Percentiles rank a stretch among this genome's conserved stretches.
phyloP scores from a whole-genome alignment of 2,329 filamentous ascomycete species.

The Torrubiellomyces zombiae region DNA sequence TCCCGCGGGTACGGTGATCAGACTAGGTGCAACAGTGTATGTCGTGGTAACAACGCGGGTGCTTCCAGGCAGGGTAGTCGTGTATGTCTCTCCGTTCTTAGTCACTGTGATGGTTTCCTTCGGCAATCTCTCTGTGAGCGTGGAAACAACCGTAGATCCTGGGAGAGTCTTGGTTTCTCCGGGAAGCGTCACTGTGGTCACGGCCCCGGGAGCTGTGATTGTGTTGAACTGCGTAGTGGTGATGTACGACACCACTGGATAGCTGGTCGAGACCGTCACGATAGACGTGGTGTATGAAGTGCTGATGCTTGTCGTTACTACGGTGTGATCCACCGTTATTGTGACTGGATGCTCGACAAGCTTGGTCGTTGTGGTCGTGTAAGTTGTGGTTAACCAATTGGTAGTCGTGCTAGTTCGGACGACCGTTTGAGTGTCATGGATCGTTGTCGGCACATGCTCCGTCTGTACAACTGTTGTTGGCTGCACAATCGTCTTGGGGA shows the following conservation, averaged over 20 bases:
- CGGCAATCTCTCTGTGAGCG: constrained; percentile 3
- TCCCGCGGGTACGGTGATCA: constrained; percentile 12
- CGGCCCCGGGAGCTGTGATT: constrained; percentile 9
- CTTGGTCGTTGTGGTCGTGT: constrained; percentile 4
- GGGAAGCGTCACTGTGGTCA: constrained; percentile 12
- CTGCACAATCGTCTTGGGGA: constrained; percentile 1
- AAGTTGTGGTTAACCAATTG: constrained; percentile 6
- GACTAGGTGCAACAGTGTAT: constrained; percentile 11
- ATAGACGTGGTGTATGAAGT: constrained; percentile 5
- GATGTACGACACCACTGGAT: constrained; percentile 5
- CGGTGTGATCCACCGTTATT: constrained; percentile 6
- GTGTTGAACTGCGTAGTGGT: no score
- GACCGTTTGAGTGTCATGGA: constrained; percentile 3
- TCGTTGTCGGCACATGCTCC: constrained; percentile 3
- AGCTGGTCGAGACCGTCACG: constrained; percentile 5
- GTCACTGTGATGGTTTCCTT: constrained; percentile 6
- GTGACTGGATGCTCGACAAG: constrained; percentile 6
- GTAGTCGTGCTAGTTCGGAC: constrained; percentile 5
- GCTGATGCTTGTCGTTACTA: constrained; percentile 4
- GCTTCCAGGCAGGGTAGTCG: constrained; percentile 14
- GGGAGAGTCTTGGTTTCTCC: constrained; percentile 7
- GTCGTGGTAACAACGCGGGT: constrained; percentile 15
- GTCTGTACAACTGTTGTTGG: constrained; percentile 1
- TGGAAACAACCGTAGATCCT: constrained; percentile 4
- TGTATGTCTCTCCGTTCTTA: constrained; percentile 11